Evolutionary conservation across 1,284 basidiomycete genomes (phyloP), one percentile per base, ranked within the genome.

Genomic region (Uromyces viciae-fabae): DNA sequence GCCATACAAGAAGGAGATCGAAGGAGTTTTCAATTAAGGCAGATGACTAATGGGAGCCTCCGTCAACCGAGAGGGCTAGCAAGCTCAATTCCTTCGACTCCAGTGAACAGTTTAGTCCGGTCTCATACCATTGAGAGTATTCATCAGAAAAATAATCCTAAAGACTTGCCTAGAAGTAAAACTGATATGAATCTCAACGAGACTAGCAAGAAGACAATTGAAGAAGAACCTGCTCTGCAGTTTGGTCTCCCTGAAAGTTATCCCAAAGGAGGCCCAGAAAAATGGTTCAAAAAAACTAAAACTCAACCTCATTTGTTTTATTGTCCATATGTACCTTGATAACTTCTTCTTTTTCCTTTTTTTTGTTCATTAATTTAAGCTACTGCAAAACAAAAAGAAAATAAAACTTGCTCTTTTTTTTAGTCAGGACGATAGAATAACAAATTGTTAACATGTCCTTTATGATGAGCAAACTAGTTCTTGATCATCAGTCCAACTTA

Each of bases 251-350:
- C 43, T 2, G 1, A 40, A 0, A 60, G 66, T 76, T 31, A 33
- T 33, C 75, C 75, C 5, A 76, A 66, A 52, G 75, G 75, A 42
- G 75, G 75, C 15, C 75, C 75, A 8, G 75, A 76, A 28, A 76
- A 66, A 66, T 76, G 60, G 38, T 76, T 76, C 60, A 64, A 52
- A 19, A 76, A 66, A 76, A 64, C 75, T 36, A n/a, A 42, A 7
- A 76, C 75, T 17, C 8, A 28, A 31, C 75, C 75, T 15, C 43
- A 28, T 66, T 60, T 76, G n/a, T 76, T 76, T 66, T 76, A 71
- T 52, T 43, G 43, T 15, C 68, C 68, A 7, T 71, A 71, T 71
- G 17, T 25, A 8, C 68, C 68, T 52, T 71, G 62, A 66, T 4
- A n/a, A n/a, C n/a, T n/a, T n/a, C n/a, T n/a, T n/a, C n/a, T n/a